These are phyloP conservation scores for Perkinsus chesapeaki DNA, from an alignment of 169 alveolate species.

Conservation along the genomic window DNA sequence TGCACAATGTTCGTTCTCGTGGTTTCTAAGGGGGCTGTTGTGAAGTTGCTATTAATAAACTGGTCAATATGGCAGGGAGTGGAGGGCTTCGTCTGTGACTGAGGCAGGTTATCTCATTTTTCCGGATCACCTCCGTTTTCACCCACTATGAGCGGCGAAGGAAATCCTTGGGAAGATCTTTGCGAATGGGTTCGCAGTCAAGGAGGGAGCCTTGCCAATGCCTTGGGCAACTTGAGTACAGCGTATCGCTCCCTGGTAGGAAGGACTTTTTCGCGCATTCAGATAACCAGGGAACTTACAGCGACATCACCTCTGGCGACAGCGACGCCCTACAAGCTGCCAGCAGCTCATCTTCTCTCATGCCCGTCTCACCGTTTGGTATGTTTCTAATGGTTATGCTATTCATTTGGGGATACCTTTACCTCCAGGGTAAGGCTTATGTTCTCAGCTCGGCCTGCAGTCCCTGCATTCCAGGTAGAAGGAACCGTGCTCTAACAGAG, in stretches of 20 bases:
- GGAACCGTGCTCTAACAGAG: background rate
- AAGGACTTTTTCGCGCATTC: background rate
- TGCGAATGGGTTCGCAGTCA: slow-evolving; percentile 4
- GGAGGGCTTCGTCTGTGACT: too few species aligned
- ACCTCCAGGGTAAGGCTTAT: background rate
- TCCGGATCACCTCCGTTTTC: background rate
- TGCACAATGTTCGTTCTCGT: background rate
- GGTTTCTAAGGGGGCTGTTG: background rate
- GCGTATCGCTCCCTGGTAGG: background rate
- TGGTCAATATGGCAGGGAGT: background rate
- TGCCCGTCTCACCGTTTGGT: background rate
- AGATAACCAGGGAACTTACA: background rate
- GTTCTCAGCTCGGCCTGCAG: background rate
- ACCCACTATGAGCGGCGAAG: background rate
- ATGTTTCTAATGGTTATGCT: background rate
- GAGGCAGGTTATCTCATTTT: background rate
- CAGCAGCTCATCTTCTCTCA: background rate
- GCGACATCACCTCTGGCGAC: background rate
- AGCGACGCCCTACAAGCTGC: background rate
- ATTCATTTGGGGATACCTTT: background rate
- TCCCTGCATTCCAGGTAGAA: background rate
- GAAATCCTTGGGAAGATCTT: background rate
- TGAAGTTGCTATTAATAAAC: background rate
- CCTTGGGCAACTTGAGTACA: background rate
- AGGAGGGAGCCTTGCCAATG: background rate